phyloP scores from a whole-genome alignment of 106 monocot genomes.

The Dendrobium officinale region DNA sequence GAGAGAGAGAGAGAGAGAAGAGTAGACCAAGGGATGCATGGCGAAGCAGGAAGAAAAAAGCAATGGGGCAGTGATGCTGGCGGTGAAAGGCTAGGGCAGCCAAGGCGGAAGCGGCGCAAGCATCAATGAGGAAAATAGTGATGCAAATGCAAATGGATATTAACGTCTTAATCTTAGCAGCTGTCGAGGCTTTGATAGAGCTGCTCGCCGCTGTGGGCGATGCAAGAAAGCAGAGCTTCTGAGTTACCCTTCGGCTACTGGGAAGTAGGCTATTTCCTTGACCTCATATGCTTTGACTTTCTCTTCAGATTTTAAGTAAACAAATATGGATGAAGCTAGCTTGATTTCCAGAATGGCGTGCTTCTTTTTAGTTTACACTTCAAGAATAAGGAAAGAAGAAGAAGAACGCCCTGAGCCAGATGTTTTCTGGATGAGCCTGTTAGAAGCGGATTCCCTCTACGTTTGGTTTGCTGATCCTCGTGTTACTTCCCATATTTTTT shows the following conservation, averaged over 20 bases:
- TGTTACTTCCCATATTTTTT: too few species aligned
- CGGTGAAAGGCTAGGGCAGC: background rate
- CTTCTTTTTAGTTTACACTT: too few species aligned
- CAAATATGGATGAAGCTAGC: too few species aligned
- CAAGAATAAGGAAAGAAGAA: too few species aligned
- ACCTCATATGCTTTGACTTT: background rate
- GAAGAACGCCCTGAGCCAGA: too few species aligned
- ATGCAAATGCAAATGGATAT: background rate
- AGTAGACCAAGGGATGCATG: background rate
- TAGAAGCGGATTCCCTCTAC: too few species aligned
- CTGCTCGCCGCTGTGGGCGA: background rate
- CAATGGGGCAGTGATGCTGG: background rate
- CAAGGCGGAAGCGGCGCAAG: background rate
- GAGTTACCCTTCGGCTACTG: background rate
- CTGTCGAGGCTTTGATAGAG: background rate
- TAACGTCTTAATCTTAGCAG: background rate
- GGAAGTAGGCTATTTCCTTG: constrained; percentile 3
- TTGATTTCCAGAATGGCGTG: too few species aligned
- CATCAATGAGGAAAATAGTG: background rate
- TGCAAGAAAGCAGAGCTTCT: background rate
- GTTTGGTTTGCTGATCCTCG: too few species aligned
- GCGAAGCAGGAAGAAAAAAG: background rate
- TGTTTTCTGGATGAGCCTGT: too few species aligned
- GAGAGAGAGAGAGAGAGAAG: background rate
- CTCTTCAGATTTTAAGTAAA: background rate